Base-by-base conservation (phyloP, 306 rosid species). In the Senna tora region DNA sequence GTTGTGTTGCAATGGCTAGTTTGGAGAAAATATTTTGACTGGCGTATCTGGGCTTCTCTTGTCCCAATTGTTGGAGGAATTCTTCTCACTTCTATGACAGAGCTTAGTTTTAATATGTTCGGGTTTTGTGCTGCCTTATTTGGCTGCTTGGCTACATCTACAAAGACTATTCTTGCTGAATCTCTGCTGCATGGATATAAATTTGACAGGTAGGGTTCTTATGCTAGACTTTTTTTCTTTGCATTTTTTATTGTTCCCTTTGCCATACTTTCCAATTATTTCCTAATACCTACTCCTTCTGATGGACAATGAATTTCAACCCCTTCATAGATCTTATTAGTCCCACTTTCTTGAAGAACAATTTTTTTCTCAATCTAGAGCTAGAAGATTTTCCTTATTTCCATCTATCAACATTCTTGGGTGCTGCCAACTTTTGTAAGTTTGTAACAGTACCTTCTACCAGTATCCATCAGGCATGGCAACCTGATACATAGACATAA, bases 51-150 rank as follows among this genome's bases (percentile, higher is more conserved):
- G 98, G 78, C 88, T 80, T 80, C 97, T 62, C 88, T 94, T 82
- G 81, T 91, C 79, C 98, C 98, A 61, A 94, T 94, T 80, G 98
- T 94, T 71, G 98, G 98, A 77, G 98, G 98, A 79, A 94, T 94
- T 85, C 97, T 94, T 77, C 97, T 94, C 33, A 87, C 98, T 33
- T 94, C 98, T 65, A 80, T 91, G 17, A 91, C 98, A 69, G 98
- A 94, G 82, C 91, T 94, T 77, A 94, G 94, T 79, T 94, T 94
- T 85, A 94, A 94, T 69, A 87, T 77, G 86, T 79, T 94, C 43
- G 97, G 98, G 42, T 94, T 94, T 78, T 94, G 97, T 83, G 98
- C 98, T 75, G 97, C 98, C 75, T 86, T 94, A 76, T 78, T 94
- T 83, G 98, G 98, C 41, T 94, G 98, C 72, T 85, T 94, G 72